Conservation (phyloP, 345 rosid genomes). For the Citrus glauca region DNA sequence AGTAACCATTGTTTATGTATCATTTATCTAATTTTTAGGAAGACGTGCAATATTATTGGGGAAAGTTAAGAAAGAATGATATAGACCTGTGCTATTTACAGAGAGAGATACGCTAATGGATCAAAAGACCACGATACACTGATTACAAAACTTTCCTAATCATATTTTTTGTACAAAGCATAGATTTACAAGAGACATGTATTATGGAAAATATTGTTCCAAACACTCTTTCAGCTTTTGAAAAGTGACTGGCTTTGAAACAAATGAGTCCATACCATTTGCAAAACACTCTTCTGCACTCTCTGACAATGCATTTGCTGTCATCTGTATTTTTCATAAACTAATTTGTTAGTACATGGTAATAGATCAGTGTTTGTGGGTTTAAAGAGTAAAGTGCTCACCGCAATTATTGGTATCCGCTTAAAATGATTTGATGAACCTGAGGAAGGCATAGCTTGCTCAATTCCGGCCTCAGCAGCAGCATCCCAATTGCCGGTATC, state of each 20-base stretch:
- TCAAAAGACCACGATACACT: conserved; percentile 23
- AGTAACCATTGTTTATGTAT: neutral
- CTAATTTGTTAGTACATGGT: neutral
- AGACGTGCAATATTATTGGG: neutral
- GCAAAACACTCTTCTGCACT: conserved; percentile 88
- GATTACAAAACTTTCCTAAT: conserved; percentile 63
- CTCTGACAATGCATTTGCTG: conserved; percentile 88
- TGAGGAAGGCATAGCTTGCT: conserved; percentile 24
- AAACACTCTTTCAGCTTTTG: conserved; percentile 76
- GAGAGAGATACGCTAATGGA: conserved; percentile 22
- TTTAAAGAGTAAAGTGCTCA: conserved; percentile 27
- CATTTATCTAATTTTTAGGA: neutral
- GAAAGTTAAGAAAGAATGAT: neutral
- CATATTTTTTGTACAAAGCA: conserved; percentile 36
- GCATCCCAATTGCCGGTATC: conserved; percentile 83
- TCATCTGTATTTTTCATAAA: conserved; percentile 59
- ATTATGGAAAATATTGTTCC: conserved; percentile 49
- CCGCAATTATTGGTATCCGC: conserved; percentile 82
- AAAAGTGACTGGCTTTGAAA: conserved; percentile 85
- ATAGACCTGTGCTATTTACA: conserved; percentile 29
- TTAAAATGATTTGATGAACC: conserved; percentile 18
- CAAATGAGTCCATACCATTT: conserved; percentile 93
- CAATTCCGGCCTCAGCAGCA: conserved; percentile 68
- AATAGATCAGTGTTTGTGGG: neutral
- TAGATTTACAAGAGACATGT: conserved; percentile 34